phyloP scores from a whole-genome alignment of 2,329 filamentous ascomycete genomes.

The Epichloe brachyelytri region DNA sequence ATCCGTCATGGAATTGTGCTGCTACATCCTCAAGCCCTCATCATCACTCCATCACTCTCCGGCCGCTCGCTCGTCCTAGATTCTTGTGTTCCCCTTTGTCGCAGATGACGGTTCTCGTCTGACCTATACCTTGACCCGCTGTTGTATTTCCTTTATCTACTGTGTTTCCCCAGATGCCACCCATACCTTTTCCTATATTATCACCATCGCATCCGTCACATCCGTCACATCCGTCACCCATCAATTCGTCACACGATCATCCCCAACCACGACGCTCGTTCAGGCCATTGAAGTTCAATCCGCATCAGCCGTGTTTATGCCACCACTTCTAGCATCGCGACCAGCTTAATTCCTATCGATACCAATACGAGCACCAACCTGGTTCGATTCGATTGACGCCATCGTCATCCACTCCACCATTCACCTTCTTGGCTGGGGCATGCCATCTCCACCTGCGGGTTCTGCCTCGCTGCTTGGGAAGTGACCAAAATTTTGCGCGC shows the following conservation, averaged over 20 bases:
- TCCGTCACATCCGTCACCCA: background rate
- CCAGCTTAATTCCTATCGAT: too few relatives aligned
- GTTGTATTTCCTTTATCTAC: background rate
- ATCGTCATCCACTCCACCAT: background rate
- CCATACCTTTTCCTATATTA: background rate
- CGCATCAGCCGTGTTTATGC: background rate
- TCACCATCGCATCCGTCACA: background rate
- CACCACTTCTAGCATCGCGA: background rate
- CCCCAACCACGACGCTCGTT: background rate
- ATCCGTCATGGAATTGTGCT: background rate
- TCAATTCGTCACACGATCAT: background rate
- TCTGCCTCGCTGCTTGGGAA: background rate
- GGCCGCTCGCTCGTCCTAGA: background rate
- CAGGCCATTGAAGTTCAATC: background rate
- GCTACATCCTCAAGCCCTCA: background rate
- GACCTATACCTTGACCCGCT: background rate
- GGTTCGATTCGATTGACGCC: background rate
- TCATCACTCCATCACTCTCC: background rate
- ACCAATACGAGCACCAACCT: background rate
- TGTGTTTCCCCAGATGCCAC: background rate
- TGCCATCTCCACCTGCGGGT: background rate
- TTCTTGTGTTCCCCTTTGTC: background rate
- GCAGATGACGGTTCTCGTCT: background rate
- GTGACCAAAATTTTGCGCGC: background rate
- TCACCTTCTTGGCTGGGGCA: background rate